phyloP scores from a whole-genome alignment of 768 basidiomycete genomes.

The Rhizopogon rudus region DNA sequence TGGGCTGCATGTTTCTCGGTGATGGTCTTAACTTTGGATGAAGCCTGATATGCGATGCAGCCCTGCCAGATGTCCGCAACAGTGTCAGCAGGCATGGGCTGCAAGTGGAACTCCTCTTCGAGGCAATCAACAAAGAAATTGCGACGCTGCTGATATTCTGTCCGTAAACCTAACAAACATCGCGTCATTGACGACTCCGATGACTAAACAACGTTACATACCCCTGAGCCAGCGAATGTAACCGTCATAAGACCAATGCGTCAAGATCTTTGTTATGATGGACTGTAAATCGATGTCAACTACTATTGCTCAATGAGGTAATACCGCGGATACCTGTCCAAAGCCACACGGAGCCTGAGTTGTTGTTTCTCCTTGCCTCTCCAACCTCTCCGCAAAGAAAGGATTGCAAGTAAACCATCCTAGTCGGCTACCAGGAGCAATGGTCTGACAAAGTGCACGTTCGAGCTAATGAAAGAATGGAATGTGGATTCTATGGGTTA shows the following conservation, averaged over 20 bases:
- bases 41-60: constrained; percentile 42
- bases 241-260: constrained; percentile 64
- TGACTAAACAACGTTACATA: constrained; percentile 7
- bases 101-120: constrained; percentile 56
- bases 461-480: background rate
- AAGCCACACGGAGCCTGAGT: constrained; percentile 74
- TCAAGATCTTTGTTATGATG: constrained; percentile 55
- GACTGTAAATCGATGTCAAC: constrained; percentile 26
- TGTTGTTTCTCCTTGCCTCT: constrained; percentile 62
- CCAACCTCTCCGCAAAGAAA: constrained; percentile 69
- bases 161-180: constrained; percentile 36
- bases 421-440: constrained; percentile 72
- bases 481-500: constrained; percentile 9
- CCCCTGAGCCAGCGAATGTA: constrained; percentile 79
- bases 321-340: constrained; percentile 41
- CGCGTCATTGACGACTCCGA: background rate
- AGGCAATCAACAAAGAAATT: constrained; percentile 64
- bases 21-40: constrained; percentile 27
- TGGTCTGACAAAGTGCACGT: constrained; percentile 43
- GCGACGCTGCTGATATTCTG: constrained; percentile 54
- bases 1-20: constrained; percentile 36
- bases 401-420: constrained; percentile 82
- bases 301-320: background rate
- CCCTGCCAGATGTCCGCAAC: constrained; percentile 28
- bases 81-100: constrained; percentile 23